Conservation (phyloP, 441 rosid genomes). For the Arabidopsis lyrata region DNA sequence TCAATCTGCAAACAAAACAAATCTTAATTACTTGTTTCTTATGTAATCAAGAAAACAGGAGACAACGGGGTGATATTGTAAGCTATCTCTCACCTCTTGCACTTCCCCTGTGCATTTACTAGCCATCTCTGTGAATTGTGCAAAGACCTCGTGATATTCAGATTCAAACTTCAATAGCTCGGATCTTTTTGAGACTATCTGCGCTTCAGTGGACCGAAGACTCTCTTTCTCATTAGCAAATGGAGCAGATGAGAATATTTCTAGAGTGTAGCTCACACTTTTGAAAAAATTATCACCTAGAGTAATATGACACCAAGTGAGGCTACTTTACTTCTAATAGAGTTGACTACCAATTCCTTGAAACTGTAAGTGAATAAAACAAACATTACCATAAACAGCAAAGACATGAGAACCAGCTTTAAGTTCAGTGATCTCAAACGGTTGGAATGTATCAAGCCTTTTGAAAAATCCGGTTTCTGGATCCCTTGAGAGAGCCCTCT, state of each 20-base stretch:
- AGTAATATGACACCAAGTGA: slow-evolving; percentile 33
- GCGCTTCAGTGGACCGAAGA: slow-evolving; percentile 79
- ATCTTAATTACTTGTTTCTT: not conserved
- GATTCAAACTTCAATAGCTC: slow-evolving; percentile 87
- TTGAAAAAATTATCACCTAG: slow-evolving; percentile 91
- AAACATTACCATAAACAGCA: slow-evolving; percentile 84
- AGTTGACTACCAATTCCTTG: slow-evolving; percentile 18
- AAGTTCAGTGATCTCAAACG: slow-evolving; percentile 86
- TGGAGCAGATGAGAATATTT: slow-evolving; percentile 84
- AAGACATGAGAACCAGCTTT: slow-evolving; percentile 82
- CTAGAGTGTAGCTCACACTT: slow-evolving; percentile 85
- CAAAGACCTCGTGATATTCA: slow-evolving; percentile 88
- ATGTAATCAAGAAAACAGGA: slow-evolving; percentile 21
- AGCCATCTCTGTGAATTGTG: slow-evolving; percentile 92
- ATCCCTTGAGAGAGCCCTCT: slow-evolving; percentile 87
- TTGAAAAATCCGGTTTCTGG: slow-evolving; percentile 86
- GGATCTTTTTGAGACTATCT: slow-evolving; percentile 73
- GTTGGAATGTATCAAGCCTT: slow-evolving; percentile 90
- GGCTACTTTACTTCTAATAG: slow-evolving; percentile 11
- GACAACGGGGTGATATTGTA: not conserved
- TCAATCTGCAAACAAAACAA: slow-evolving; percentile 62
- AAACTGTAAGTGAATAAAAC: slow-evolving; percentile 15
- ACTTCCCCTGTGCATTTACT: slow-evolving; percentile 85
- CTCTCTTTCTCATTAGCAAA: slow-evolving; percentile 66
- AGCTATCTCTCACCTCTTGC: slow-evolving; percentile 61